phyloP scores from a whole-genome alignment of 2,329 filamentous ascomycete species.

The Monilinia fructicola region DNA sequence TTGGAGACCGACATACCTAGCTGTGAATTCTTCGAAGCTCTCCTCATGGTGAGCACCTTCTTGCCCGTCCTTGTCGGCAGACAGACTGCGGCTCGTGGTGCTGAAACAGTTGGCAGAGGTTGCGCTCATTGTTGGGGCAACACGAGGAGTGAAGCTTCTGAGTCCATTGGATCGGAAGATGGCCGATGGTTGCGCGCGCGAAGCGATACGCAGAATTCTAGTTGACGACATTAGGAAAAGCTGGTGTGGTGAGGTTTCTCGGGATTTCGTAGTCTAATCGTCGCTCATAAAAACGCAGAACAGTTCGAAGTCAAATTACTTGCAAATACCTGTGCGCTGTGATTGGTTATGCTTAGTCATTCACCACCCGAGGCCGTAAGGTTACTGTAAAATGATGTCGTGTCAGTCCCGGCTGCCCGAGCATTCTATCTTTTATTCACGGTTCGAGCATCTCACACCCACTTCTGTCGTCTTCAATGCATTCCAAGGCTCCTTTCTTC shows the following conservation, averaged over 20 bases:
- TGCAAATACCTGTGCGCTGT: neutral
- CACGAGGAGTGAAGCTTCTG: slow-evolving; percentile 56
- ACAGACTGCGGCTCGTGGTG: slow-evolving; percentile 53
- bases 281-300: too few species aligned
- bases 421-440: neutral
- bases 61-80: slow-evolving; percentile 53
- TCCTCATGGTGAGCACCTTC: slow-evolving; percentile 74
- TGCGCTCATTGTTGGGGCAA: slow-evolving; percentile 51
- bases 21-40: slow-evolving; percentile 98
- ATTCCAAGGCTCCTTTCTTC: too few species aligned
- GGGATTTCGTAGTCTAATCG: slow-evolving; percentile 22
- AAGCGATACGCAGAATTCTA: slow-evolving; percentile 68
- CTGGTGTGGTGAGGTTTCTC: slow-evolving; percentile 28
- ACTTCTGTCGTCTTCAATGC: neutral
- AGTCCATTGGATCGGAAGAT: slow-evolving; percentile 64
- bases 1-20: slow-evolving; percentile 65
- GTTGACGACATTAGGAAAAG: slow-evolving; percentile 61
- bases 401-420: neutral
- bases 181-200: slow-evolving; percentile 59
- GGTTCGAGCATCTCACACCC: neutral
- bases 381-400: neutral
- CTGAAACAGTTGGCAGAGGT: slow-evolving; percentile 58
- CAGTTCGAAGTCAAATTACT: slow-evolving; percentile 22
- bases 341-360: slow-evolving; percentile 23
- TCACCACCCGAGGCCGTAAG: neutral